Evolutionary conservation across 768 basidiomycete species (phyloP), one percentile per base, ranked within the genome.

Genomic region (Mycena rebaudengoi): DNA sequence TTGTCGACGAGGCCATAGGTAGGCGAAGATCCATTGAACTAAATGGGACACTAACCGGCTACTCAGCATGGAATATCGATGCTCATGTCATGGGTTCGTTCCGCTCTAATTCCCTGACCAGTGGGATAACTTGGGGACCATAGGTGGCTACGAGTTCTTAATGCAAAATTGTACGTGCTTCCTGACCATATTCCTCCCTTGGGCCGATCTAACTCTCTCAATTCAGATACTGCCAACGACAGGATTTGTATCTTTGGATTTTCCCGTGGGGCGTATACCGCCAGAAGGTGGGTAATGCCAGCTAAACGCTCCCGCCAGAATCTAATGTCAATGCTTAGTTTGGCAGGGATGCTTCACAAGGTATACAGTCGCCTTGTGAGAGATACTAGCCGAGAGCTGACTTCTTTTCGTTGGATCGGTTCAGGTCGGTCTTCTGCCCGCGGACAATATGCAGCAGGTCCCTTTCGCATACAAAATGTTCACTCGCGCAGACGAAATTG

Each of bases 211-310:
- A 44, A 59, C 33, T 10, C 44, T 29, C 20, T 57, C 13, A 35
- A 52, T 50, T 52, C 21, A 86, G 86, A 87, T 56, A 72, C 77
- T 5, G 79, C 61, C 23, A 64, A 66, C 3, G 72, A 73, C 61
- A 64, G 71, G 10, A 73, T 73, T 32, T 73, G 69, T 46, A 64
- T 73, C n/a, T 71, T 73, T 45, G 89, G 89, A 0, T 91, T 91
- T 71, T 90, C 88, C 32, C 80, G 89, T 32, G 89, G 90, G 8
- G 87, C 88, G 18, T 89, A 87, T 68, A 87, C 86, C 2, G 88
- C 88, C 1, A 78, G 89, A 81, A 85, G 78, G 83, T 82, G 30
- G 43, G 55, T 45, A 18, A 23, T 23, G 23, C 6, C 18, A 43
- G 6, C 18, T 53, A 3, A 13, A 44, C 40, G 16, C 14, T 18